These are phyloP conservation scores for Amanita inopinata DNA, from an alignment of 768 basidiomycete genomes.

Conservation along the genomic window DNA sequence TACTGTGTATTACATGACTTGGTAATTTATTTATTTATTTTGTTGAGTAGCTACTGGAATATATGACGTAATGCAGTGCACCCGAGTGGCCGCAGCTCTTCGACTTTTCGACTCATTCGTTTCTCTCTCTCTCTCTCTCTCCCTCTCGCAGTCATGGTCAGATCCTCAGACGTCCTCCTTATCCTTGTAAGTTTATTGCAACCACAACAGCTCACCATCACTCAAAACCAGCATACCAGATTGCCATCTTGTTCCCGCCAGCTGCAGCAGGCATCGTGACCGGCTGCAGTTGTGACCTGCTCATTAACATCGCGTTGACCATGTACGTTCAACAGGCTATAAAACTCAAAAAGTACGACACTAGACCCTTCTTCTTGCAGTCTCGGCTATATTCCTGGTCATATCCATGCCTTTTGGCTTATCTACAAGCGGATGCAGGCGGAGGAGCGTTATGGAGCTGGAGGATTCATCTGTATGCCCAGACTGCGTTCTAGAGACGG, in stretches of 20 bases:
- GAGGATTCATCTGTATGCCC: slow-evolving; percentile 66
- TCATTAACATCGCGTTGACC: slow-evolving; percentile 77
- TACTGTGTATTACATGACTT: background rate
- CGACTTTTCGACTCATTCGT: slow-evolving; percentile 1
- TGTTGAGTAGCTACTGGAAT: no score
- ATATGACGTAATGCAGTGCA: slow-evolving; percentile 7
- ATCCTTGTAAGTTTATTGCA: slow-evolving; percentile 47
- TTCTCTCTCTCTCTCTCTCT: slow-evolving; percentile 9
- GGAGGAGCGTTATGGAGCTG: slow-evolving; percentile 69
- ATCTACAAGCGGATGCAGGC: slow-evolving; percentile 88
- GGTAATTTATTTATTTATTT: no score
- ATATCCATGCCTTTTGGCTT: slow-evolving; percentile 77
- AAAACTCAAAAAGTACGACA: background rate
- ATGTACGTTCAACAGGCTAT: slow-evolving; percentile 35
- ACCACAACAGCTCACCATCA: background rate
- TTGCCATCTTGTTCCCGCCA: slow-evolving; percentile 74
- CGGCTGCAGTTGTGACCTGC: slow-evolving; percentile 79
- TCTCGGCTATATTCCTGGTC: slow-evolving; percentile 71
- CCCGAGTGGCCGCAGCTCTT: background rate
- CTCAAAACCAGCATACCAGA: slow-evolving; percentile 25
- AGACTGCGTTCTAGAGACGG: background rate
- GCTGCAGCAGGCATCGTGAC: slow-evolving; percentile 70
- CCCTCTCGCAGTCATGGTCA: slow-evolving; percentile 32
- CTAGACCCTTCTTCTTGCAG: slow-evolving; percentile 29
- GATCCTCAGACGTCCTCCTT: slow-evolving; percentile 66